Evolutionary conservation across 2,329 filamentous ascomycete genomes (phyloP), one percentile per base, ranked within the genome.

Genomic region (Bipolaris cookei): DNA sequence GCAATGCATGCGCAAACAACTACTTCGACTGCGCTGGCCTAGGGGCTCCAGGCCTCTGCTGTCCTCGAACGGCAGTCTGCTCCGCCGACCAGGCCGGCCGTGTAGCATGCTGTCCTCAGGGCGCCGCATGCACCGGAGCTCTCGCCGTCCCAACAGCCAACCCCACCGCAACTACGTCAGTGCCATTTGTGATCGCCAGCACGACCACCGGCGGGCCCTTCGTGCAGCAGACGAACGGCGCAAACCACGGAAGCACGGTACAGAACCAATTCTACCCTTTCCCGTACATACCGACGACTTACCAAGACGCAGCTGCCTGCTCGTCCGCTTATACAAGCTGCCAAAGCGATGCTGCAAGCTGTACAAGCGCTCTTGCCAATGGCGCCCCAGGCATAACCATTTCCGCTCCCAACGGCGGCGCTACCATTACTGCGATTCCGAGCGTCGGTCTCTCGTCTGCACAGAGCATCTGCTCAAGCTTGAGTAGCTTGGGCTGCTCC

Each of bases 51-150:
- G 78, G 79, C 37, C 78, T 85, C 52, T 88, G 86, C 78, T 88
- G 86, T 72, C 76, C 76, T 32, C 73, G 76, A 38, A 79, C 77
- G 46, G 80, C 83, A 20, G 77, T 80, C 54, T 88, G 86, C 76
- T 80, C 82, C 39, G 79, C 80, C 48, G 86, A 88, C 72, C 73
- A 75, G 38, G 82, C 80, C 35, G 80, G 84, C 51, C 79, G 86
- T 59, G 82, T 88, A 51, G 86, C 85, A 21, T 88, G 86, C 78
- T 88, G 86, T 74, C 85, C 85, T 0, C 78, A 75, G 23, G 81
- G 83, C 48, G 82, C 82, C 13, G 81, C 77, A 25, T 88, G 86
- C 67, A 87, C 85, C 0, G 86, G 86, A 45, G 49, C 58, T 45
- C 52, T 61, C 20, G 56, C 50, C 49, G 30, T 32, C 20, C 44